These are phyloP conservation scores for Auricularia auricula-judae DNA, from an alignment of 768 basidiomycete genomes.

Conservation along the genomic window DNA sequence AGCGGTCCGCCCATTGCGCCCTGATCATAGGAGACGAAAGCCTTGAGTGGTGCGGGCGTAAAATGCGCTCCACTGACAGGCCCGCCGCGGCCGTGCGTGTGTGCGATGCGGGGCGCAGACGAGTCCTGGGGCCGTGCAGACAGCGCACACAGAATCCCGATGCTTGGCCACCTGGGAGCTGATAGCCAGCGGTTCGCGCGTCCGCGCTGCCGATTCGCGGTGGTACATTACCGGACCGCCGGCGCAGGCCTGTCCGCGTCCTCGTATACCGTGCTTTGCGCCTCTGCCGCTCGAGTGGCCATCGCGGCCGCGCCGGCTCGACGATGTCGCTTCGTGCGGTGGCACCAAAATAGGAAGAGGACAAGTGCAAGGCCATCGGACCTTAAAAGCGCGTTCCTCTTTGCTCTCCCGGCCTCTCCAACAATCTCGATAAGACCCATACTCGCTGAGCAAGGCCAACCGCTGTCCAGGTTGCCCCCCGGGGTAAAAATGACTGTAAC, in stretches of 20 bases:
- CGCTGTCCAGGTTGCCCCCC: slow-evolving; percentile 69
- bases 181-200: too few relatives aligned
- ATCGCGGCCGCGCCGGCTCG: neutral
- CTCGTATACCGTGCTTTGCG: slow-evolving; percentile 4
- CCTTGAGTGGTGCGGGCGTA: too few relatives aligned
- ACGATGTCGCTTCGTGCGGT: neutral
- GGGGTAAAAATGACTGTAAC: slow-evolving; percentile 93
- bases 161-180: too few relatives aligned
- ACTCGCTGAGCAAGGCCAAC: slow-evolving; percentile 68
- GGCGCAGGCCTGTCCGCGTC: slow-evolving; percentile 44
- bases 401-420: neutral
- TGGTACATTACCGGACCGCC: slow-evolving; percentile 20
- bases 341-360: neutral
- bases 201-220: too few relatives aligned
- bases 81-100: too few relatives aligned
- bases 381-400: too few relatives aligned
- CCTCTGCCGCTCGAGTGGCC: neutral
- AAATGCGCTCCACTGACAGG: too few relatives aligned
- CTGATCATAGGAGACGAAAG: too few relatives aligned
- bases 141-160: too few relatives aligned
- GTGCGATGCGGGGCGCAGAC: too few relatives aligned
- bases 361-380: neutral
- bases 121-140: too few relatives aligned
- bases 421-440: slow-evolving; percentile 52
- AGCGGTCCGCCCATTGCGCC: too few relatives aligned